These are phyloP conservation scores for Glaciozyma martinii DNA, from an alignment of 768 basidiomycete species.

Conservation along the genomic window DNA sequence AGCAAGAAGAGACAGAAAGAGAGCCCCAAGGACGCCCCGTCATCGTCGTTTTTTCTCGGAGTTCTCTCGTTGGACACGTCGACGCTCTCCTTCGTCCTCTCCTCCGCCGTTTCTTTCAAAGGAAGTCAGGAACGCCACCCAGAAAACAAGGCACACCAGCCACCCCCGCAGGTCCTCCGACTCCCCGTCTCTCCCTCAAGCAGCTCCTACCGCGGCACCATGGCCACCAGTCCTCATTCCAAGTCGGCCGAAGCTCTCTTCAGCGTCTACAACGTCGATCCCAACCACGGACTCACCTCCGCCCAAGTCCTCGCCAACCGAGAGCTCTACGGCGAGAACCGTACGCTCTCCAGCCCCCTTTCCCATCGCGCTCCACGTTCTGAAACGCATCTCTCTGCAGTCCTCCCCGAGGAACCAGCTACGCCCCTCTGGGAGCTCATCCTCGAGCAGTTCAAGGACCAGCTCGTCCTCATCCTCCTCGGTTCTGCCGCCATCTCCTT, in stretches of 20 bases:
- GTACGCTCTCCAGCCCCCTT: constrained; percentile 41
- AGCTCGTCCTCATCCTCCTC: constrained; percentile 91
- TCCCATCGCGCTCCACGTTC: not conserved
- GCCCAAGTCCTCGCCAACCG: constrained; percentile 65
- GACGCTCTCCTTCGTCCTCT: not conserved
- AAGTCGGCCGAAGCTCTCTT: constrained; percentile 49
- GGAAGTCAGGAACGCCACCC: no score
- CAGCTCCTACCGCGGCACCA: not conserved
- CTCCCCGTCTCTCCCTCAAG: no score
- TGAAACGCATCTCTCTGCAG: constrained; percentile 45
- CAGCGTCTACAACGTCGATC: constrained; percentile 62
- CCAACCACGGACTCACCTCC: constrained; percentile 53
- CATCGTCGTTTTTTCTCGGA: no score
- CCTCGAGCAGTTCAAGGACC: constrained; percentile 98
- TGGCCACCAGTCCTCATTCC: not conserved
- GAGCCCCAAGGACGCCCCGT: no score
- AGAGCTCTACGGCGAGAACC: constrained; percentile 76
- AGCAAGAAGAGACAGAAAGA: no score
- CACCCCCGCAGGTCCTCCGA: not conserved
- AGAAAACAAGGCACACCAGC: no score
- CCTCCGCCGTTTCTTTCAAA: no score
- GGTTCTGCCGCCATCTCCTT: constrained; percentile 90
- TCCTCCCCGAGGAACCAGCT: constrained; percentile 80
- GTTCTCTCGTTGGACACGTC: not conserved
- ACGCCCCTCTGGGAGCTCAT: constrained; percentile 91